Base-by-base conservation (phyloP, 352 stramenopile species). In the Phytophthora syringae region DNA sequence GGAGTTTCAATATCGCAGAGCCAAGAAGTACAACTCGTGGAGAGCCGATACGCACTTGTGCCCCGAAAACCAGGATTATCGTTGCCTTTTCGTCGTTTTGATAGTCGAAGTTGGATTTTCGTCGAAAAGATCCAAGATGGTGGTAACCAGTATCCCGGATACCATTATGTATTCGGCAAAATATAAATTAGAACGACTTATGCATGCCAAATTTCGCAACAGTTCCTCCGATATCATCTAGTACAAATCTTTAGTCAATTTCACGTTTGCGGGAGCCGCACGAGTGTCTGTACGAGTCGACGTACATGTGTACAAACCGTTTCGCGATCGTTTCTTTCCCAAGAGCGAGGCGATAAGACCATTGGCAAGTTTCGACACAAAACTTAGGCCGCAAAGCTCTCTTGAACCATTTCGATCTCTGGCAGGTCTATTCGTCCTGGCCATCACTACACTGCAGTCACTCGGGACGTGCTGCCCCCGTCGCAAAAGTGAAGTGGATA, bases 81-180 rank as follows among this genome's bases (percentile, higher is more conserved):
- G 11, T 57, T 34, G 34, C 32, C 34, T 45, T 18, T 49, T 59
- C 50, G 27, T 21, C 39, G 16, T 45, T 68, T 67, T 45, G 60
- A 28, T 52, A 67, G 60, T 63, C 60, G 60, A 13, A 45, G 36
- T 67, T 67, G 60, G 60, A 67, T 67, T 63, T 63, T 67, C 60
- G 24, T 44, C 27, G 21, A 61, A 62, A 60, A 66, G 7, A 67
- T 67, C 43, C 52, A 50, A 30, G n/a, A n/a, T n/a, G n/a, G n/a
- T n/a, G n/a, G n/a, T n/a, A n/a, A n/a, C n/a, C n/a, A n/a, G n/a
- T n/a, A n/a, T n/a, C n/a, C n/a, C n/a, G n/a, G n/a, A n/a, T n/a
- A n/a, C n/a, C n/a, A n/a, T n/a, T n/a, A n/a, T n/a, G n/a, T n/a
- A n/a, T n/a, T n/a, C n/a, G n/a, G n/a, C n/a, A n/a, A n/a, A n/a